A percentile compares a stretch with the other conserved stretches of the same genome.
These are phyloP conservation scores for Euphorbia celastroides DNA, from an alignment of 441 rosid genomes.

Conservation along the genomic window DNA sequence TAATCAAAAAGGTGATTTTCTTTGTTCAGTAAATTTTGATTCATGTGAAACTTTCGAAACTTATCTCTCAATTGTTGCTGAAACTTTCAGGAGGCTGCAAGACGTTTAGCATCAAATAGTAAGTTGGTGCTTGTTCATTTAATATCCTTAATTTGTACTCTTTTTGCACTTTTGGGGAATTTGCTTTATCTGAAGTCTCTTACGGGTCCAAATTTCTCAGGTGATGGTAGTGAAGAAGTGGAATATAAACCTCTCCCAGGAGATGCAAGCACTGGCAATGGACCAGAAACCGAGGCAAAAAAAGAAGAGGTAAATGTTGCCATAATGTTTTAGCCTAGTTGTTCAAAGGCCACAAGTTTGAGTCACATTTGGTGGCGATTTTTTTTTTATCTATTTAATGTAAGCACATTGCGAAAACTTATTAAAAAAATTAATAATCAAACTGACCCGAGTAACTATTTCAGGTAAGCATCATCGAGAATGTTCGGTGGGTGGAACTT, in stretches of 20 bases:
- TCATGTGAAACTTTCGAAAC: neutral
- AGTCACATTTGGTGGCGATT: no score
- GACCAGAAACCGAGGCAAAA: slow-evolving; percentile 17
- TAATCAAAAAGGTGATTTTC: slow-evolving; percentile 35
- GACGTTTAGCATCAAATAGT: slow-evolving; percentile 48
- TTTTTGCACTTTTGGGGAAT: no score
- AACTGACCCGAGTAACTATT: slow-evolving; percentile 13
- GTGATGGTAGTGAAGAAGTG: slow-evolving; percentile 21
- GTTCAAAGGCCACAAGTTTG: no score
- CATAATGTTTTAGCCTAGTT: no score
- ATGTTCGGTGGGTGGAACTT: slow-evolving; percentile 44
- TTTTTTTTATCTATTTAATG: no score
- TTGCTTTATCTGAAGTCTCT: no score
- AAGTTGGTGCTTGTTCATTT: slow-evolving; percentile 20
- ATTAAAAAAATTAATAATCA: no score
- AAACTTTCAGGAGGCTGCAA: slow-evolving; percentile 56
- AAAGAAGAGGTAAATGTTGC: slow-evolving; percentile 25
- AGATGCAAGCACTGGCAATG: slow-evolving; percentile 23
- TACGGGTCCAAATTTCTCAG: no score
- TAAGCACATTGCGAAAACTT: no score
- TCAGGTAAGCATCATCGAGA: slow-evolving; percentile 45
- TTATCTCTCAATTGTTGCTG: slow-evolving; percentile 18
- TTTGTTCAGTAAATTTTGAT: neutral
- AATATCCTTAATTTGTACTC: no score
- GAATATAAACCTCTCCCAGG: slow-evolving; percentile 34